Percentiles rank a stretch among this genome's conserved stretches.
Conservation (phyloP, 305 asterid species). For the Fraxinus sp. region DNA sequence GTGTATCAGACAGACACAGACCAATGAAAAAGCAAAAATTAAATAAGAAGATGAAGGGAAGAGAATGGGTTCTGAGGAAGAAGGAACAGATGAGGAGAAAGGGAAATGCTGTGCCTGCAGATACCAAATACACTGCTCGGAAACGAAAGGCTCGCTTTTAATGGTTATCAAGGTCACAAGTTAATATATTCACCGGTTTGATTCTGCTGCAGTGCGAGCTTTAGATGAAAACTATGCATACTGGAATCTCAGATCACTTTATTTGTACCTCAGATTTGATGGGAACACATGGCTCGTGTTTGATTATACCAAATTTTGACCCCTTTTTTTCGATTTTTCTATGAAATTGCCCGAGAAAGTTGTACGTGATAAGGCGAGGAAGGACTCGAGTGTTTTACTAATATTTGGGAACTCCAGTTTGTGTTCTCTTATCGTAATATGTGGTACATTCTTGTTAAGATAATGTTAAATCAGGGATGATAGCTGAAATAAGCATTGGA, state of each 20-base stretch:
- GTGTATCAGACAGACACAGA: slow-evolving; percentile 64
- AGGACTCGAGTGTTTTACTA: background rate
- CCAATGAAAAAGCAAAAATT: slow-evolving; percentile 68
- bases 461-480: background rate
- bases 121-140: slow-evolving; percentile 68
- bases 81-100: slow-evolving; percentile 76
- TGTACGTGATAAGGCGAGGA: background rate
- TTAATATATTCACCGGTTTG: background rate
- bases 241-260: background rate
- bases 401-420: background rate
- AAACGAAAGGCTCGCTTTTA: slow-evolving; percentile 75
- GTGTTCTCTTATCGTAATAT: background rate
- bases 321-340: background rate
- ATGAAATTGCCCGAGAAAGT: background rate
- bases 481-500: background rate
- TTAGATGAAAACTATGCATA: background rate
- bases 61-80: slow-evolving; percentile 63
- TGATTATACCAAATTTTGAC: background rate
- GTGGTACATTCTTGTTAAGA: background rate
- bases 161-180: slow-evolving; percentile 4
- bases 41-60: slow-evolving; percentile 69
- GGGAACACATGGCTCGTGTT: background rate
- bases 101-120: slow-evolving; percentile 62
- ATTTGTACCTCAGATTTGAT: background rate
- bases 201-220: background rate